A percentile compares a stretch with the other conserved stretches of the same genome.
phyloP scores from a whole-genome alignment of 169 alveolate species.

The Eimeria necatrix region DNA sequence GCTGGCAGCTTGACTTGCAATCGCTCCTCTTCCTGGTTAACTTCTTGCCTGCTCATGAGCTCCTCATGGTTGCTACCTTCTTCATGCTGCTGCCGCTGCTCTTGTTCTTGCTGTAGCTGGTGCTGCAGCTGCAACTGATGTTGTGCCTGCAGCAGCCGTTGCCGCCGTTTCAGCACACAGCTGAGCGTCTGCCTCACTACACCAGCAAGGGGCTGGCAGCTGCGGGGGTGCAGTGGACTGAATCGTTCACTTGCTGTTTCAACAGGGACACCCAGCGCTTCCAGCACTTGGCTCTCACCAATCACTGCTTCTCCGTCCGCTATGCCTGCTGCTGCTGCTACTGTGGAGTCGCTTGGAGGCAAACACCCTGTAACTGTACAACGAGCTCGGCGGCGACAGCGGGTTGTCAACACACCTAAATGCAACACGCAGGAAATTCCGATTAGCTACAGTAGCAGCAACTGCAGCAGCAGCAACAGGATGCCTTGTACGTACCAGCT shows the following conservation, averaged over 20 bases:
- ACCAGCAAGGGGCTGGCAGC: conserved; percentile 33
- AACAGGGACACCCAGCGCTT: conserved; percentile 1
- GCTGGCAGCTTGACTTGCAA: background rate
- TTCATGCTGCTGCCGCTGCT: background rate
- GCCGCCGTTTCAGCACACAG: conserved; percentile 23
- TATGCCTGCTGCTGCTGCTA: background rate
- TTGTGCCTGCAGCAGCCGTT: conserved; percentile 7
- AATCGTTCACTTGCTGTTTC: background rate
- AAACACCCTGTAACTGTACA: conserved; percentile 1
- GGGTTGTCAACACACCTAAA: conserved; percentile 45
- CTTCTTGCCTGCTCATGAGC: background rate
- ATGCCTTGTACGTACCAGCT: background rate
- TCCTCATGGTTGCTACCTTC: background rate
- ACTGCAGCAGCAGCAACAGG: conserved; percentile 38
- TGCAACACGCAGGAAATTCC: background rate
- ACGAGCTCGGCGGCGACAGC: conserved; percentile 50
- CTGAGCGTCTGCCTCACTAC: background rate
- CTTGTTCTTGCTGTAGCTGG: background rate
- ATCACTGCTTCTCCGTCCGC: background rate
- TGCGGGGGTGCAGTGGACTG: conserved; percentile 12
- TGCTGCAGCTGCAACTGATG: background rate
- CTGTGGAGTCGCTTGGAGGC: background rate
- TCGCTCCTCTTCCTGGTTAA: background rate
- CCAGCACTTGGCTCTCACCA: background rate
- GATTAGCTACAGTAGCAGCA: background rate